Conservation (phyloP, 2,329 filamentous ascomycete genomes). For the Ceratocystis huliohia region DNA sequence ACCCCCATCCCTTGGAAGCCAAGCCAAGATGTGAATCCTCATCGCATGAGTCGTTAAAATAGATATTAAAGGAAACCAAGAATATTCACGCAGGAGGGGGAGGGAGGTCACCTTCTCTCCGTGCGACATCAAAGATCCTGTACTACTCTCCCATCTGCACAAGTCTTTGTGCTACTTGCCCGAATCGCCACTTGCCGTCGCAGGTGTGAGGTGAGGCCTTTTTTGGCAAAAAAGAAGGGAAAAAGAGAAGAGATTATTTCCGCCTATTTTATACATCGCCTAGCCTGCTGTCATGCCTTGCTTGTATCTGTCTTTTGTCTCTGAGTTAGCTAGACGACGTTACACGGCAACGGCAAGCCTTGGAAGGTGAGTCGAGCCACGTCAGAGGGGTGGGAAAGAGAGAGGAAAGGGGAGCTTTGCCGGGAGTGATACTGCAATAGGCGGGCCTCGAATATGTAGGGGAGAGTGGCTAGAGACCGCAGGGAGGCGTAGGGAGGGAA, state of each 20-base stretch:
- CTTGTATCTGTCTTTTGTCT: background rate
- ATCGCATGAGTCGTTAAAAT: no score
- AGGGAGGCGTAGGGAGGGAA: background rate
- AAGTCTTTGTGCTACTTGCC: conserved; percentile 1
- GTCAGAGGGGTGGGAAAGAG: background rate
- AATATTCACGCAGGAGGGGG: background rate
- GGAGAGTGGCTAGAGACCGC: no score
- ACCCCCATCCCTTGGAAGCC: no score
- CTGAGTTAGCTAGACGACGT: background rate
- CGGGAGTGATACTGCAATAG: background rate
- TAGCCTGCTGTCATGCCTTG: conserved; percentile 3
- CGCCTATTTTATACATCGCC: no score
- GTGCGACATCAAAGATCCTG: conserved; percentile 2
- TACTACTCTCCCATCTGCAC: background rate
- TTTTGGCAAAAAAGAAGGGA: background rate
- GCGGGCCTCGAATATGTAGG: background rate
- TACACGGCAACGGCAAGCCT: conserved; percentile 1
- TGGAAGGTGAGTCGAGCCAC: conserved; percentile 5
- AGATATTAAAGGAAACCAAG: background rate
- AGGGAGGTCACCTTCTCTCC: background rate
- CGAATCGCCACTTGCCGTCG: conserved; percentile 1
- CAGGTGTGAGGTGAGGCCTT: background rate
- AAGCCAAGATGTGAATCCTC: no score
- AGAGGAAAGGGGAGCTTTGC: background rate
- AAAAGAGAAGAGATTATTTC: background rate